These are phyloP conservation scores for Trapa incisa DNA, from an alignment of 345 rosid species.

Conservation along the genomic window DNA sequence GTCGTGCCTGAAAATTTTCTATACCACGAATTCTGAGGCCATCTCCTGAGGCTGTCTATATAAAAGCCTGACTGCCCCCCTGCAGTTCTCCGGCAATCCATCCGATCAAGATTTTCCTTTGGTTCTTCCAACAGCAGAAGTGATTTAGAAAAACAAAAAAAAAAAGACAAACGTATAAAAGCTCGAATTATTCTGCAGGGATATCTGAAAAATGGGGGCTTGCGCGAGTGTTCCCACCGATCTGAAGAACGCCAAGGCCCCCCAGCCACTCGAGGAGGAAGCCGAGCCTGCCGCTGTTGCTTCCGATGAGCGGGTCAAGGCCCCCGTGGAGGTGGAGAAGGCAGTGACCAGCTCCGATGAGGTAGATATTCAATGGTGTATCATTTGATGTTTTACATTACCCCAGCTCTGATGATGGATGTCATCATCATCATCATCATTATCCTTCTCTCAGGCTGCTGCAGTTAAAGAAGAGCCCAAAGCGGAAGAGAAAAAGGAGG, in stretches of 20 bases:
- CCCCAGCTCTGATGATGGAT: too few species aligned
- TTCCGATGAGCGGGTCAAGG: neutral
- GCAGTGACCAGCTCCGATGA: neutral
- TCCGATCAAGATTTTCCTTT: neutral
- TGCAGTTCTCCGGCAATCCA: neutral
- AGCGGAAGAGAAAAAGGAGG: neutral
- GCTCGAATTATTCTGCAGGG: neutral
- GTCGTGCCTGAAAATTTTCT: neutral
- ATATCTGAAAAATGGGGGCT: neutral
- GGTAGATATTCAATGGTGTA: neutral
- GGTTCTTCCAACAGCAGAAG: neutral
- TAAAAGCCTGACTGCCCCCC: neutral
- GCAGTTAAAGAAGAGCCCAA: neutral
- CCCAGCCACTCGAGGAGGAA: neutral
- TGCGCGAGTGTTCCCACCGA: constrained; percentile 1
- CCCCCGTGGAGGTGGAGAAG: neutral
- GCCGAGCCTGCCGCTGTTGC: neutral
- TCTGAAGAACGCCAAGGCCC: neutral
- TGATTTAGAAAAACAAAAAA: neutral
- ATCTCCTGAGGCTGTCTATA: too few species aligned
- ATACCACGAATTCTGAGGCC: neutral
- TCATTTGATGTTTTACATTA: neutral
- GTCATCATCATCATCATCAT: neutral
- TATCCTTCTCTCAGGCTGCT: constrained; percentile 1
- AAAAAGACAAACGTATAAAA: neutral